Evolutionary conservation across 108 stramenopile species (phyloP).

Genomic region (Thalassiosira profunda): DNA sequence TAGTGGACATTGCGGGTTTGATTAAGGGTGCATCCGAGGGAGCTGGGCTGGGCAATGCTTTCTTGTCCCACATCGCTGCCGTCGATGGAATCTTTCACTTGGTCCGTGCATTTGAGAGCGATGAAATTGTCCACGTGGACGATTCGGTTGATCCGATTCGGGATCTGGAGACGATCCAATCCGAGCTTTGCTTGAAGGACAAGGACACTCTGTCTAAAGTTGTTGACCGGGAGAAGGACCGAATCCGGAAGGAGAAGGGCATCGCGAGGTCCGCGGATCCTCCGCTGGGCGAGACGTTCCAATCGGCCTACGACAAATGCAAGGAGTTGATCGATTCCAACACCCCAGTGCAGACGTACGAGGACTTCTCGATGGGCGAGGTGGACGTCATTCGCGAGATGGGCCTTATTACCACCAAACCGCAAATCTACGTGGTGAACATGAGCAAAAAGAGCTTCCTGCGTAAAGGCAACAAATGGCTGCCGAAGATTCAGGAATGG

Average conservation of each 20-base stretch:
- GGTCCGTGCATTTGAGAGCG: constrained; percentile 96
- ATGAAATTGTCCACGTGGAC: constrained; percentile 99
- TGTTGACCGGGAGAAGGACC: constrained; percentile 76
- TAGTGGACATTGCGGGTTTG: constrained; percentile 99
- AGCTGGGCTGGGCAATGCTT: constrained; percentile 99
- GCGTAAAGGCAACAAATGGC: constrained; percentile 95
- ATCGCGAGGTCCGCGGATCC: constrained; percentile 68
- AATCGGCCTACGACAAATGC: constrained; percentile 80
- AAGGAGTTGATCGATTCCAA: constrained; percentile 78
- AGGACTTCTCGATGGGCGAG: constrained; percentile 85
- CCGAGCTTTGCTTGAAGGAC: constrained; percentile 97
- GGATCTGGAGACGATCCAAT: constrained; percentile 98
- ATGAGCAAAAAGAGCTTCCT: constrained; percentile 95
- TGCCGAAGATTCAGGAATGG: constrained; percentile 96
- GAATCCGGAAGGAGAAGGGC: constrained; percentile 89
- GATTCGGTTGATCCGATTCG: constrained; percentile 99
- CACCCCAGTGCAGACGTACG: constrained; percentile 84
- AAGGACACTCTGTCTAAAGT: constrained; percentile 68
- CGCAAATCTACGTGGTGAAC: constrained; percentile 98
- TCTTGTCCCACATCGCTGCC: constrained; percentile 97
- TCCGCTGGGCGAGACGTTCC: constrained; percentile 76
- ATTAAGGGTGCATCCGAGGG: constrained; percentile 98
- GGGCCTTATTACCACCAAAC: constrained; percentile 98
- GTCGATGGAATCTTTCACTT: constrained; percentile 99
- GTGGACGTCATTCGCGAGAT: constrained; percentile 90